A percentile compares a stretch with the other conserved stretches of the same genome.
These are phyloP conservation scores for Gymnopus androsaceus DNA, from an alignment of 1,284 basidiomycete genomes.

Conservation along the genomic window DNA sequence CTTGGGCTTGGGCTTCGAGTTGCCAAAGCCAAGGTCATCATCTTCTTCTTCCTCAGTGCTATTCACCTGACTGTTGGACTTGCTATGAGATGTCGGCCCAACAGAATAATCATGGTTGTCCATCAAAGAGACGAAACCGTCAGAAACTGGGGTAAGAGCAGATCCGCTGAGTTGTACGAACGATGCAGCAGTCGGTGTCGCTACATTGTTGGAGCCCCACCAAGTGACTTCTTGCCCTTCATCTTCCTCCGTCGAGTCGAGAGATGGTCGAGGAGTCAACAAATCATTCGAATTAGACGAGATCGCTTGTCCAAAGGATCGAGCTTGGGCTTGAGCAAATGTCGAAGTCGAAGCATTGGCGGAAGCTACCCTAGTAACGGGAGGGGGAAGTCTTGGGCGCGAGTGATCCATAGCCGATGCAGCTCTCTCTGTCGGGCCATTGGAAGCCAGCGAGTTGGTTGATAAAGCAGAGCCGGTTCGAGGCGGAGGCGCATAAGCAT, in stretches of 20 bases:
- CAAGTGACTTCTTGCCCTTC: slow-evolving; percentile 49
- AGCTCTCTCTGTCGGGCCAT: slow-evolving; percentile 63
- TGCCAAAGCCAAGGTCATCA: slow-evolving; percentile 86
- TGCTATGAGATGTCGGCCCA: slow-evolving; percentile 35
- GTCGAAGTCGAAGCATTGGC: slow-evolving; percentile 52
- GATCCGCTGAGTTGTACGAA: slow-evolving; percentile 56
- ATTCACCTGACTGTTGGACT: slow-evolving; percentile 24
- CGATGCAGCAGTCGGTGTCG: slow-evolving; percentile 67
- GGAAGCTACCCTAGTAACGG: slow-evolving; percentile 52
- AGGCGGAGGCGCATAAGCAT: slow-evolving; percentile 37
- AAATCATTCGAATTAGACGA: slow-evolving; percentile 32
- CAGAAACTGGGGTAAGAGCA: slow-evolving; percentile 43
- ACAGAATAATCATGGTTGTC: slow-evolving; percentile 56
- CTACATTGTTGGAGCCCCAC: slow-evolving; percentile 61
- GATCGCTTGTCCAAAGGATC: slow-evolving; percentile 40
- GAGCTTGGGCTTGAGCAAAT: slow-evolving; percentile 49
- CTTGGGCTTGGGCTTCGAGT: slow-evolving; percentile 41
- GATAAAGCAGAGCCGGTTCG: slow-evolving; percentile 71
- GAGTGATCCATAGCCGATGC: slow-evolving; percentile 77
- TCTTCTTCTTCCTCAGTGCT: slow-evolving; percentile 75
- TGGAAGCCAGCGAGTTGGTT: slow-evolving; percentile 39
- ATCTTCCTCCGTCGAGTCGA: slow-evolving; percentile 35
- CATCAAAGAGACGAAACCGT: slow-evolving; percentile 87
- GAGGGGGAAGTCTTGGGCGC: slow-evolving; percentile 49
- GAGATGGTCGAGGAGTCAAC: slow-evolving; percentile 37